These are phyloP conservation scores for Pichia norvegensis DNA, from an alignment of 1,139 yeast genomes.

Conservation along the genomic window DNA sequence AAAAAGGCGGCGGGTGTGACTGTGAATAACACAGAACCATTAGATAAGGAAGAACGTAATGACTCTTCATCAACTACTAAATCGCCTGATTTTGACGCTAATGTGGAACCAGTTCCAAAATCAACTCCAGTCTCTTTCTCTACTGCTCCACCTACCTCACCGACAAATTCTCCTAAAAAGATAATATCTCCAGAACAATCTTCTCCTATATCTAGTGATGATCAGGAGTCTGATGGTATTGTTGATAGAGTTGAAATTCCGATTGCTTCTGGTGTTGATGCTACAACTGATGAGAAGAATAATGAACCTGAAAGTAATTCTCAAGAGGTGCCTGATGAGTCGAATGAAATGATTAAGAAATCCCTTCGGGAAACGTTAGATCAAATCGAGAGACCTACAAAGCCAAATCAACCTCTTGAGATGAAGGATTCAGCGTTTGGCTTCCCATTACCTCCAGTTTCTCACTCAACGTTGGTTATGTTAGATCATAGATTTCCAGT, in stretches of 20 bases:
- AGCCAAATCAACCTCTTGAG: slow-evolving; percentile 63
- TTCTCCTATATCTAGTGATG: background rate
- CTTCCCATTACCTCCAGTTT: slow-evolving; percentile 74
- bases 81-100: background rate
- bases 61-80: background rate
- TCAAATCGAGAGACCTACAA: slow-evolving; percentile 25
- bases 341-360: slow-evolving; percentile 20
- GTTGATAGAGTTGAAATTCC: slow-evolving; percentile 3
- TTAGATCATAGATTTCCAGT: slow-evolving; percentile 81
- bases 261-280: background rate
- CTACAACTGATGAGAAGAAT: background rate
- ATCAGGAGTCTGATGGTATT: background rate
- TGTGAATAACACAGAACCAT: background rate
- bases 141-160: background rate
- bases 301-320: background rate
- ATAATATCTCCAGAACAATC: background rate
- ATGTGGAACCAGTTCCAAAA: background rate
- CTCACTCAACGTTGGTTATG: slow-evolving; percentile 69
- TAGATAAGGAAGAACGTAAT: background rate
- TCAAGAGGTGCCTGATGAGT: slow-evolving; percentile 9
- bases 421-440: slow-evolving; percentile 82
- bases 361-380: slow-evolving; percentile 22
- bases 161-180: slow-evolving; percentile 1
- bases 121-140: background rate
- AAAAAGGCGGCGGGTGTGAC: background rate